These are phyloP conservation scores for Leucosporidium creatinivorum DNA, from an alignment of 768 basidiomycete genomes.

Conservation along the genomic window DNA sequence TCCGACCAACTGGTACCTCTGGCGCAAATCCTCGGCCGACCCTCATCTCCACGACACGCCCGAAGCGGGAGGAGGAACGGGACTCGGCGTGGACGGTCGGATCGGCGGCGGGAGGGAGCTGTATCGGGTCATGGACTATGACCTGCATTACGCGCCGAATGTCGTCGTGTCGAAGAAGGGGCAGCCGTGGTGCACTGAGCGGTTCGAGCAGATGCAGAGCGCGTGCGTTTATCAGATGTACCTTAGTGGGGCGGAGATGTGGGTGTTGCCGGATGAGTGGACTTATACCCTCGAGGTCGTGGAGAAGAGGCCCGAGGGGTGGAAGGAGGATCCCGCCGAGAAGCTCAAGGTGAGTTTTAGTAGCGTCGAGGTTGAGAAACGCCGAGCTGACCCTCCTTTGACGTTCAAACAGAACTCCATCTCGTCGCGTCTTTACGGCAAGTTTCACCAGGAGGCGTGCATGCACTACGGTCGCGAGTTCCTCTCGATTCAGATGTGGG, in stretches of 20 bases:
- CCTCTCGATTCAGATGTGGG: constrained; percentile 35
- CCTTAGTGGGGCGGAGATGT: constrained; percentile 36
- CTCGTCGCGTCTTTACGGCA: constrained; percentile 37
- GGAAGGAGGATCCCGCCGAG: constrained; percentile 34
- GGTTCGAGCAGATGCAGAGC: constrained; percentile 36
- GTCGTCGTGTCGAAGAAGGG: constrained; percentile 33
- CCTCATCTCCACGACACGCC: constrained; percentile 23
- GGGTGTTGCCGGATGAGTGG: constrained; percentile 38
- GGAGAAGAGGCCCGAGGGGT: constrained; percentile 22
- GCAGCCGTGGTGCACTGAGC: constrained; percentile 39
- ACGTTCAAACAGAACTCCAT: constrained; percentile 26
- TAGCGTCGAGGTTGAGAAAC: background rate
- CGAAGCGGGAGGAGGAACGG: constrained; percentile 23
- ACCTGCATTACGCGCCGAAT: constrained; percentile 35
- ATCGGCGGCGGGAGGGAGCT: constrained; percentile 25
- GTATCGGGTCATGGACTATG: constrained; percentile 37
- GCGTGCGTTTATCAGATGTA: constrained; percentile 40
- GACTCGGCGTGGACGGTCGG: constrained; percentile 20
- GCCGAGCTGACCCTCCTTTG: background rate
- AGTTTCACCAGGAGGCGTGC: constrained; percentile 38
- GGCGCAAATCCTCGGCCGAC: constrained; percentile 31
- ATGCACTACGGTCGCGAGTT: constrained; percentile 39
- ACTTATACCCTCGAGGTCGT: constrained; percentile 34
- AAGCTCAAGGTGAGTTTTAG: constrained; percentile 33
- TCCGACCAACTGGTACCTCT: constrained; percentile 35